Conservation (phyloP, 805 yeast genomes). For the Yarrowia osloensis region DNA sequence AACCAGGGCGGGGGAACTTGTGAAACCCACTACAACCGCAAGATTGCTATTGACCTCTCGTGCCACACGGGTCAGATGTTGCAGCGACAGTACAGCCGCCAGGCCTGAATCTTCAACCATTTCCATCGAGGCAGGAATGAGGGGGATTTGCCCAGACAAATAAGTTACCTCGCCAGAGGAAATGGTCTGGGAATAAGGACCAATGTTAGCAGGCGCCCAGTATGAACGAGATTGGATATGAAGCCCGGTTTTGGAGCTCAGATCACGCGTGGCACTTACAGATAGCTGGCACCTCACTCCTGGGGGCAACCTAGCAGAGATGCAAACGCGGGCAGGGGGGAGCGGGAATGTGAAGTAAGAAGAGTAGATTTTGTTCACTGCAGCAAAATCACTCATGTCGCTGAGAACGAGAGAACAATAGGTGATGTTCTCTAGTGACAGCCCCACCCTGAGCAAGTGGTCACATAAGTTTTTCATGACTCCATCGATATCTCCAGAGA, state of each 20-base stretch:
- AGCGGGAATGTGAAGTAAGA: constrained; percentile 55
- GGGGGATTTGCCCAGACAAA: constrained; percentile 90
- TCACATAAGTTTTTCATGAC: not conserved
- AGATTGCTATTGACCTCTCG: not conserved
- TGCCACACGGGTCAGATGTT: constrained; percentile 12
- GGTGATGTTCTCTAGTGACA: constrained; percentile 49
- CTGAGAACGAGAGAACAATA: constrained; percentile 61
- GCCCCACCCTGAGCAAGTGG: not conserved
- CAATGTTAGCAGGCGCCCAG: constrained; percentile 99
- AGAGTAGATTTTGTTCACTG: constrained; percentile 63
- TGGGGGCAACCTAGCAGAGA: constrained; percentile 57
- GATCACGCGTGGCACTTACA: constrained; percentile 46
- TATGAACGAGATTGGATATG: constrained; percentile 92
- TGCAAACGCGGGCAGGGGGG: constrained; percentile 90
- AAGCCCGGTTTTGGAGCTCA: constrained; percentile 58
- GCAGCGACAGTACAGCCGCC: not conserved
- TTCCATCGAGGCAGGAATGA: constrained; percentile 71
- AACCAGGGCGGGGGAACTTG: not conserved
- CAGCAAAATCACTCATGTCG: constrained; percentile 65
- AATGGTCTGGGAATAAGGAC: constrained; percentile 91
- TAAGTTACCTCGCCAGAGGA: constrained; percentile 55
- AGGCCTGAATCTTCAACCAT: constrained; percentile 41
- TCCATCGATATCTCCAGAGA: not conserved
- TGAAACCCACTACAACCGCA: not conserved
- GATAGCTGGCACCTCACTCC: constrained; percentile 58